Percentiles rank a stretch among this genome's conserved stretches.
Evolutionary conservation across 1,139 yeast genomes (phyloP).

Genomic region (Yamadazyma oceani): DNA sequence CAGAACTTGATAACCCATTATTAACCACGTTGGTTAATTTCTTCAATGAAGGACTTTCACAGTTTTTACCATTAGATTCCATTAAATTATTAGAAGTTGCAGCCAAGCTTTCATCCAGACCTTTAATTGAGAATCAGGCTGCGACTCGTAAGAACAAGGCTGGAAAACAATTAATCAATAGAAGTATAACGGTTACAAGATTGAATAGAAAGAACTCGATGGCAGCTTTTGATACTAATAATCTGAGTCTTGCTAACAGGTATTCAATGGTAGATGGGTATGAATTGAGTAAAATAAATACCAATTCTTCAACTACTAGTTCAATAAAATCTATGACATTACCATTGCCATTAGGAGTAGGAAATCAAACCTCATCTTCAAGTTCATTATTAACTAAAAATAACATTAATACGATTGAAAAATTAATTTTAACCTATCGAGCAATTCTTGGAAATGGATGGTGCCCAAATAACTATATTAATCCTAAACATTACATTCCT

Average conservation of each 20-base stretch:
- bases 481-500: constrained; percentile 27
- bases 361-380: constrained; percentile 42
- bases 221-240: constrained; percentile 15
- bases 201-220: constrained; percentile 24
- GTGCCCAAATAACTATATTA: constrained; percentile 35
- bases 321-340: constrained; percentile 40
- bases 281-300: constrained; percentile 48
- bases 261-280: constrained; percentile 53
- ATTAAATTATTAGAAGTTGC: constrained; percentile 61
- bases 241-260: constrained; percentile 27
- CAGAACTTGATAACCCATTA: constrained; percentile 55
- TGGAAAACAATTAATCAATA: constrained; percentile 40
- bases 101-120: constrained; percentile 49
- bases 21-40: constrained; percentile 73
- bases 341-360: constrained; percentile 45
- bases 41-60: constrained; percentile 68
- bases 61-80: constrained; percentile 61
- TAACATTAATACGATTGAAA: constrained; percentile 46
- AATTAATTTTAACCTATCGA: constrained; percentile 48
- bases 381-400: constrained; percentile 36
- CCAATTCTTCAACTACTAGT: constrained; percentile 40
- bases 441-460: constrained; percentile 52
- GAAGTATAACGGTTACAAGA: constrained; percentile 42
- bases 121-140: constrained; percentile 29
- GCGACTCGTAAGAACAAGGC: constrained; percentile 14